A percentile compares a stretch with the other conserved stretches of the same genome.
These are phyloP conservation scores for Dothideomycetes sp. DNA, from an alignment of 2,329 filamentous ascomycete species.

Conservation along the genomic window DNA sequence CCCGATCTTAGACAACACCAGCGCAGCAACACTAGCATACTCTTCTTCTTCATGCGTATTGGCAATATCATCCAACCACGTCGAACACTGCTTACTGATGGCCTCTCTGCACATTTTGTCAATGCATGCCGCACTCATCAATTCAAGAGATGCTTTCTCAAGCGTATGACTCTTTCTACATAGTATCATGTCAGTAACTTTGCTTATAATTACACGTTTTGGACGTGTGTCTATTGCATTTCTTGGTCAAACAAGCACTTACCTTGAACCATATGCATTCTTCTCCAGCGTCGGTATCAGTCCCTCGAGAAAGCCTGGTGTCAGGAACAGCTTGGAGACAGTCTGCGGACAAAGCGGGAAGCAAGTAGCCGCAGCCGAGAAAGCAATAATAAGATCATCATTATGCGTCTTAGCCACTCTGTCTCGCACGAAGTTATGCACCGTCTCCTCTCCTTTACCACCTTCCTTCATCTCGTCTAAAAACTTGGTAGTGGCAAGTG, in stretches of 20 bases:
- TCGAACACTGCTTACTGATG: slow-evolving; percentile 70
- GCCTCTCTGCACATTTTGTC: slow-evolving; percentile 71
- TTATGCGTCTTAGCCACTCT: slow-evolving; percentile 64
- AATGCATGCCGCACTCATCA: slow-evolving; percentile 87
- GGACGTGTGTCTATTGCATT: not conserved
- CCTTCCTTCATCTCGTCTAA: slow-evolving; percentile 64
- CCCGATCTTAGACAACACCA: slow-evolving; percentile 45
- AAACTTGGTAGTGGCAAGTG: slow-evolving; percentile 71
- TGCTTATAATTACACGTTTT: too few relatives aligned
- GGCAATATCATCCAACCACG: slow-evolving; percentile 80
- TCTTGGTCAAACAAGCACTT: too few relatives aligned
- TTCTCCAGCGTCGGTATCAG: slow-evolving; percentile 67
- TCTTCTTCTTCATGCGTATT: slow-evolving; percentile 54
- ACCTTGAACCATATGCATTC: slow-evolving; percentile 30
- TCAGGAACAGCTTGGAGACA: slow-evolving; percentile 70
- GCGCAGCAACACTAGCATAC: slow-evolving; percentile 39
- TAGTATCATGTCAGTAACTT: slow-evolving; percentile 9
- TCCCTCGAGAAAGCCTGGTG: slow-evolving; percentile 71
- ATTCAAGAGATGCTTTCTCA: slow-evolving; percentile 74
- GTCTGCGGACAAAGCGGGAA: slow-evolving; percentile 77
- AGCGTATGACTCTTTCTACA: slow-evolving; percentile 74
- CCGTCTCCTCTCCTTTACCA: slow-evolving; percentile 52
- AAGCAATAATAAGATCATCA: slow-evolving; percentile 82
- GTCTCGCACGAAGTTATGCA: slow-evolving; percentile 64
- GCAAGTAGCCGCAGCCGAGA: slow-evolving; percentile 79